Percentiles rank a stretch among this genome's conserved stretches.
phyloP scores from a whole-genome alignment of 1,284 basidiomycete species.

The Ceratobasidium sp. region DNA sequence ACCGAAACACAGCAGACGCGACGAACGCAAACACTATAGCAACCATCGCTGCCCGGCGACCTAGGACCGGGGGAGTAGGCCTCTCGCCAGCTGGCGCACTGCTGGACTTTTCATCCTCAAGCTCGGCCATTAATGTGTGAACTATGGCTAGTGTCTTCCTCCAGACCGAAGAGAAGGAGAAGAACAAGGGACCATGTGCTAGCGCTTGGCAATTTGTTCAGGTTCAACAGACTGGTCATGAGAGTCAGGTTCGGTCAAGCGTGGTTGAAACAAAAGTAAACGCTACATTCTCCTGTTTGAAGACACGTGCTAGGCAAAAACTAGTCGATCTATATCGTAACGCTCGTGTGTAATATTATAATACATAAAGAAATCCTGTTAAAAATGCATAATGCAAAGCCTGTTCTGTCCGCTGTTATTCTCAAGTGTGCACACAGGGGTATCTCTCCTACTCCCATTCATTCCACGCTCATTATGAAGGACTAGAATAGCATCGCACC shows the following conservation, averaged over 20 bases:
- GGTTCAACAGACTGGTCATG: neutral
- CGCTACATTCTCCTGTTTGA: neutral
- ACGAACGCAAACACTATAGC: slow-evolving; percentile 31
- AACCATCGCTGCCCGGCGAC: slow-evolving; percentile 29
- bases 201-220: slow-evolving; percentile 3
- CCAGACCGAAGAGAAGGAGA: slow-evolving; percentile 24
- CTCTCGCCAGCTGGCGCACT: neutral
- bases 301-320: neutral
- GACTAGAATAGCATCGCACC: slow-evolving; percentile 19
- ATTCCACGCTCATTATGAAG: neutral
- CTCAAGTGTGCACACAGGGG: neutral
- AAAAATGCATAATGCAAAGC: slow-evolving; percentile 21
- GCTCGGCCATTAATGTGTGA: neutral
- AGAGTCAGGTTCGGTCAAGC: neutral
- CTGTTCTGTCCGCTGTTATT: slow-evolving; percentile 1
- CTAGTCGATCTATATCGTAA: slow-evolving; percentile 8
- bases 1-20: slow-evolving; percentile 29
- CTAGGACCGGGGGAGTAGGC: neutral
- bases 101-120: slow-evolving; percentile 12
- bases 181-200: slow-evolving; percentile 20
- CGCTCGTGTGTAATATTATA: slow-evolving; percentile 1
- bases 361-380: neutral
- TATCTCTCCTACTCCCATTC: neutral
- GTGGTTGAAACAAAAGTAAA: too few relatives aligned
- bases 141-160: neutral